Evolutionary conservation across 2,329 filamentous ascomycete species (phyloP), one percentile per base, ranked within the genome.

Genomic region (Xylaria sp.): DNA sequence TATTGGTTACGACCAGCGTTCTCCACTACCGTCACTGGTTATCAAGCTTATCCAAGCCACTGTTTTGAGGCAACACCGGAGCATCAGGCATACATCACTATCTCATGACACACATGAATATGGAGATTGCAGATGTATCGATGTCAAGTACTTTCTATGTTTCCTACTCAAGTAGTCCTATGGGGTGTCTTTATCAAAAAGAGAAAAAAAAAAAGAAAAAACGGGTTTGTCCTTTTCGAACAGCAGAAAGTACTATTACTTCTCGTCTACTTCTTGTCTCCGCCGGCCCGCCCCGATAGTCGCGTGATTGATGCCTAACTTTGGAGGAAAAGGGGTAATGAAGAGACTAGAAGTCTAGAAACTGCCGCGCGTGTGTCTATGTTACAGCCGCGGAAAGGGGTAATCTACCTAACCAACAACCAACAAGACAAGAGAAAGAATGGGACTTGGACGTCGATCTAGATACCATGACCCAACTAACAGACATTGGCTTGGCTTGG

Each of bases 301-400:
- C 20, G 54, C 36, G 54, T n/a, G 36, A 53, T 59, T 53, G 62
- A 36, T 53, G 44, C 62, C 62, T 65, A 53, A 10, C 15, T 31
- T 15, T n/a, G 13, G 20, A 42, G 23, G 23, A 15, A 46, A 31
- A 7, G 11, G 31, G 44, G 44, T 17, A 38, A 3, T 17, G 10
- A 28, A 17, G 10, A 7, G 26, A 20, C 28, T 7, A 33, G 28
- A 54, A 56, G 56, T 60, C 20, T 42, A 60, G 20, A 60, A 60
- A 57, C 61, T 67, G 48, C 65, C 60, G 65, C 56, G 65, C 60
- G 54, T 67, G 53, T 56, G 53, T 46, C 1, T 33, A 54, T 48
- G 63, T 48, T 28, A 54, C 56, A 65, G 44, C 54, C 63, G 56
- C 63, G 46, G 7, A 10, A 36, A 31, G 4, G 33, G 6, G 6